These are phyloP conservation scores for Dothistroma septosporum DNA, from an alignment of 2,329 filamentous ascomycete genomes.

Conservation along the genomic window DNA sequence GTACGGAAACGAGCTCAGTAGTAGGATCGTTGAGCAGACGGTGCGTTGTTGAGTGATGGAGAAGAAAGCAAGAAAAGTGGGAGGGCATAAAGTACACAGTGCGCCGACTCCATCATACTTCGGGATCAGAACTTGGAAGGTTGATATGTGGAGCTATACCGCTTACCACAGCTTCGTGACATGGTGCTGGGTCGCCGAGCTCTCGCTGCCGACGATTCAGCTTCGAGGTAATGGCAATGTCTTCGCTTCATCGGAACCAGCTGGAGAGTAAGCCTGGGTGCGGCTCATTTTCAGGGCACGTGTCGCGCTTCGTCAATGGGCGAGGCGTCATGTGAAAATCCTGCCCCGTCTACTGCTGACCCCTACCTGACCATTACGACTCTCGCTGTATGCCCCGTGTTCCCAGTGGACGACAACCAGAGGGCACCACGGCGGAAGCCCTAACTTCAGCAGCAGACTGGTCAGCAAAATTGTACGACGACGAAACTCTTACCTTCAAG, in stretches of 20 bases:
- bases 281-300: background rate
- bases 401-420: too few relatives aligned
- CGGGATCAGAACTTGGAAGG: background rate
- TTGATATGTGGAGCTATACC: background rate
- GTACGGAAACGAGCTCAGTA: background rate
- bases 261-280: background rate
- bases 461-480: too few relatives aligned
- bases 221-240: background rate
- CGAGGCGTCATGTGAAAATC: too few relatives aligned
- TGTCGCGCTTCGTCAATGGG: background rate
- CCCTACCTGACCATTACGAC: too few relatives aligned
- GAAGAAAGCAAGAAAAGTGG: background rate
- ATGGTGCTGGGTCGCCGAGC: background rate
- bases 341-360: too few relatives aligned
- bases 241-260: background rate
- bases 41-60: background rate
- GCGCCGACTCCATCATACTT: background rate
- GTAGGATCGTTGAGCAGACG: background rate
- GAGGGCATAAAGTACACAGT: background rate
- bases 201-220: background rate
- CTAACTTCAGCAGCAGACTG: too few relatives aligned
- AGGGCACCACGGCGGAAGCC: too few relatives aligned
- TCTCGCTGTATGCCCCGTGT: too few relatives aligned
- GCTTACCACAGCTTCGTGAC: background rate
- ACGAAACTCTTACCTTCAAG: too few relatives aligned